These are phyloP conservation scores for Oropetium thomaeum DNA, from an alignment of 176 grass and related monocot genomes.

Conservation along the genomic window DNA sequence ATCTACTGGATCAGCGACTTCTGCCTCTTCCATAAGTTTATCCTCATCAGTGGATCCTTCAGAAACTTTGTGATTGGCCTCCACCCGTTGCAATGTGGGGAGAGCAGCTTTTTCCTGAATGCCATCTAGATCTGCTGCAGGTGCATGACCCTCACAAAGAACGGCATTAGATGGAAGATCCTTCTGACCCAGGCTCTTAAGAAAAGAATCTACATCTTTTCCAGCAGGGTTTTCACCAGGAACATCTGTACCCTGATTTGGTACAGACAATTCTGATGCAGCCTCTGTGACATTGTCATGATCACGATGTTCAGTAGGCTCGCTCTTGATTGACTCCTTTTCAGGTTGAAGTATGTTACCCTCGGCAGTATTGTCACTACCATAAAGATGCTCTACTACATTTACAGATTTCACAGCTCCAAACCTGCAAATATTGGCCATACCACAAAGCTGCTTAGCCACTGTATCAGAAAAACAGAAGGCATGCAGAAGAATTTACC, in stretches of 20 bases:
- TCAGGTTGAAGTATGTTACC: conserved; percentile 18
- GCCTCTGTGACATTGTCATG: conserved; percentile 11
- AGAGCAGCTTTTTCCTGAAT: neutral
- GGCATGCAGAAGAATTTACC: conserved; percentile 45
- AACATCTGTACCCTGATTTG: conserved; percentile 15
- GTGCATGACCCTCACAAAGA: neutral
- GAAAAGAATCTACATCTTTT: conserved; percentile 15
- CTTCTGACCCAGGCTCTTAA: conserved; percentile 34
- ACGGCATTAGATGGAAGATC: conserved; percentile 5
- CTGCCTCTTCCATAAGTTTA: neutral
- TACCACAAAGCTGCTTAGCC: conserved; percentile 34
- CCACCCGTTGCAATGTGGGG: neutral
- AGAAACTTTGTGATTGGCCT: neutral
- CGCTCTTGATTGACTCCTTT: conserved; percentile 24
- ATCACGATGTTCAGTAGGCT: conserved; percentile 1
- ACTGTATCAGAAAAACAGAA: conserved; percentile 17
- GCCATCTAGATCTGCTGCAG: conserved; percentile 32
- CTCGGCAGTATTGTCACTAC: conserved; percentile 15
- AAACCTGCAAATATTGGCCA: conserved; percentile 71
- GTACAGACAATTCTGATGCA: conserved; percentile 26
- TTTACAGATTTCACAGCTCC: conserved; percentile 87
- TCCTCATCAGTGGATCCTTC: conserved; percentile 17
- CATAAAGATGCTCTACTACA: conserved; percentile 36
- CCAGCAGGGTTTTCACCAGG: neutral
- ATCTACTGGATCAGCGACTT: neutral